Conservation (phyloP, 2,329 filamentous ascomycete species). For the Monosporascus ibericus region DNA sequence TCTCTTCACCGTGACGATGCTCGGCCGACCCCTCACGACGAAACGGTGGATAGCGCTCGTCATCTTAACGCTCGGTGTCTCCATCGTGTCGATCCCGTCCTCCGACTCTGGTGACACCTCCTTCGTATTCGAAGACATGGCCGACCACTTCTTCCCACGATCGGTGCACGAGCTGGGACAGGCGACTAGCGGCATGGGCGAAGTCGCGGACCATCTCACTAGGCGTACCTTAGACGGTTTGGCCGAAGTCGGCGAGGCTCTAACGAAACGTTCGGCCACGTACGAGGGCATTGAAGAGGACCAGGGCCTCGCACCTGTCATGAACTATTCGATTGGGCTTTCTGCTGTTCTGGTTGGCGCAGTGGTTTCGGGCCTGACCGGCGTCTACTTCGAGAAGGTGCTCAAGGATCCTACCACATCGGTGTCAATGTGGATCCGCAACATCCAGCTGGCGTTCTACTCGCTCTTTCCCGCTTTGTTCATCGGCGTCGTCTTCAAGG, state of each 20-base stretch:
- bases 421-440: conserved; percentile 85
- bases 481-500: conserved; percentile 78
- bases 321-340: conserved; percentile 77
- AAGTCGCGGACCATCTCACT: conserved; percentile 45
- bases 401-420: conserved; percentile 74
- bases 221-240: conserved; percentile 37
- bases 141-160: conserved; percentile 67
- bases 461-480: conserved; percentile 86
- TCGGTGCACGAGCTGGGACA: conserved; percentile 73
- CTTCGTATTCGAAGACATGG: conserved; percentile 56
- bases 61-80: conserved; percentile 74
- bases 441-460: conserved; percentile 91
- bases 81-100: conserved; percentile 74
- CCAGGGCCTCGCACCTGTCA: conserved; percentile 43
- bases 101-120: conserved; percentile 46
- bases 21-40: conserved; percentile 62
- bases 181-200: conserved; percentile 44
- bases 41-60: conserved; percentile 78
- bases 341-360: conserved; percentile 73
- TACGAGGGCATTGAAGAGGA: conserved; percentile 81
- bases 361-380: conserved; percentile 74
- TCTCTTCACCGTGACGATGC: conserved; percentile 73
- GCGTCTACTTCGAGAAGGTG: conserved; percentile 86
- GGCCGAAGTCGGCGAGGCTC: conserved; percentile 27
- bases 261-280: conserved; percentile 71